Evolutionary conservation across 176 grass and related monocot genomes (phyloP), one percentile per base, ranked within the genome.

Genomic region (Bonia amplexicaulis): DNA sequence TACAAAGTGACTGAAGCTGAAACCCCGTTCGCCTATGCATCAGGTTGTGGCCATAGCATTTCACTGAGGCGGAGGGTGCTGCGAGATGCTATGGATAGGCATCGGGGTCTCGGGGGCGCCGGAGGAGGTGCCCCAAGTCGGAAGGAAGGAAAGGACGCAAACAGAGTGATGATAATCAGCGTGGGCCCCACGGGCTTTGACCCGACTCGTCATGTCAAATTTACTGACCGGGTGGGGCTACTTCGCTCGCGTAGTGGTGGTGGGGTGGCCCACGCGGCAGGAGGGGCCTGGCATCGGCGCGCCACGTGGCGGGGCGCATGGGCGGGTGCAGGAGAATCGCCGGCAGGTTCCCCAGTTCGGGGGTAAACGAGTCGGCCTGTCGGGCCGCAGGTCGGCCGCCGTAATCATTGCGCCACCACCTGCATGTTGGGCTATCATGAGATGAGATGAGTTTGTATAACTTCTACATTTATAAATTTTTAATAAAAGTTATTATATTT

Each of bases 331-430:
- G 92, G 92, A 78, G 80, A 86, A 90, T 78, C 79, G 82, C 93
- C 91, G 93, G 89, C 95, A 90, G 76, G 93, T 95, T 93, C 79
- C 90, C 93, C 82, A 44, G 85, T 93, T 94, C 86, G 81, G 82
- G 79, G 79, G 85, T 85, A 88, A 47, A 9, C 73, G 26, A 87
- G 81, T 80, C 87, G 63, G 88, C 51, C 57, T 92, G 88, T 92
- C 88, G 79, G 79, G 22, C 80, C 74, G 29, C 69, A 51, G 69
- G 55, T 88, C 74, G 82, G 74, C 90, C 66, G 75, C 58, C 88
- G 80, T 95, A 92, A 95, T 94, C 93, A 94, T 92, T 92, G 87
- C 78, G 54, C 41, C 79, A 47, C 71, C 33, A 31, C 19, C 16
- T 37, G 35, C 35, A 37, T 37, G 35, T 6, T 37, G 5, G 35